Conservation (phyloP, 2,329 filamentous ascomycete genomes). For the Diaporthe eres region DNA sequence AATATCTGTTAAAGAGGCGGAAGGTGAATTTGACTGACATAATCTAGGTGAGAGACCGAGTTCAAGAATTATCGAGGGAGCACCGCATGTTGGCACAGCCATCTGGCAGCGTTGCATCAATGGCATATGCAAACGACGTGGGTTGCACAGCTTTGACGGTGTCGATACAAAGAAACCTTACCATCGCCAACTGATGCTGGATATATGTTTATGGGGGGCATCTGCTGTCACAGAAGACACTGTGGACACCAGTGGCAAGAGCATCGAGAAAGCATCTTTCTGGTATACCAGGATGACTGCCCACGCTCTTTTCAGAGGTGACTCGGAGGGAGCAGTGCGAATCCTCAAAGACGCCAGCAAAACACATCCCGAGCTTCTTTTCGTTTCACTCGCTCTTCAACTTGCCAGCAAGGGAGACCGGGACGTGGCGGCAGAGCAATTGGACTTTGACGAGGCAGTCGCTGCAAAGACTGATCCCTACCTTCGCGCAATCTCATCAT, state of each 20-base stretch:
- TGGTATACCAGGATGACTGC: constrained; percentile 82
- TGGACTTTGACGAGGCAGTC: constrained; percentile 71
- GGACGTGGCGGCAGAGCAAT: constrained; percentile 60
- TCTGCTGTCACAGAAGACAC: constrained; percentile 79
- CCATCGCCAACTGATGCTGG: constrained; percentile 81
- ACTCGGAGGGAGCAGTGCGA: constrained; percentile 77
- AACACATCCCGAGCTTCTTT: constrained; percentile 74
- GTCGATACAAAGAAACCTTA: constrained; percentile 74
- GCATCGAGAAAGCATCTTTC: constrained; percentile 65
- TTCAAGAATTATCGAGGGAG: constrained; percentile 59
- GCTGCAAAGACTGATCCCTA: constrained; percentile 81
- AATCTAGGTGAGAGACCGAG: constrained; percentile 37
- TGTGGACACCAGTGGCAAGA: constrained; percentile 57
- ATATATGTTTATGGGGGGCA: constrained; percentile 80
- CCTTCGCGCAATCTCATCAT: constrained; percentile 82
- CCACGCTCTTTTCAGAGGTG: constrained; percentile 80
- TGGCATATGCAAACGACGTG: constrained; percentile 73
- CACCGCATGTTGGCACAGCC: constrained; percentile 60
- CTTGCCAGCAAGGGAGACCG: constrained; percentile 68
- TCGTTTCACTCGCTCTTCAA: constrained; percentile 77
- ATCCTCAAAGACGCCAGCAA: constrained; percentile 78
- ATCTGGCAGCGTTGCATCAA: constrained; percentile 75
- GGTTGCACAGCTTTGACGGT: constrained; percentile 75
- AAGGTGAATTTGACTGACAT: constrained; percentile 3
- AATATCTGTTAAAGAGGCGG: constrained; percentile 41